Evolutionary conservation across 495 filamentous ascomycete genomes (phyloP).

Genomic region (Neurospora sp.): DNA sequence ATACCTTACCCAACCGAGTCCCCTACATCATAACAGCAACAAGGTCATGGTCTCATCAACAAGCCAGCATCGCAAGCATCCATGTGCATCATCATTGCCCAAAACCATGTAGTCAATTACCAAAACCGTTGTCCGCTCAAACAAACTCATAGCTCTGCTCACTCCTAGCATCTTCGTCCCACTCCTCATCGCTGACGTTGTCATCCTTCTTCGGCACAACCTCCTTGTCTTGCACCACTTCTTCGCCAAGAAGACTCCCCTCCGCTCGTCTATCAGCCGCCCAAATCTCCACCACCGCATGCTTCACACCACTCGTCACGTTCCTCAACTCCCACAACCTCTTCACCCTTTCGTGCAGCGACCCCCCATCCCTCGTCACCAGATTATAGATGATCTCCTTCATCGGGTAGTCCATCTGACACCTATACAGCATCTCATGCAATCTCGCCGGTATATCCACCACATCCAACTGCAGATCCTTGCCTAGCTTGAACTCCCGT

Average conservation of each 20-base stretch:
- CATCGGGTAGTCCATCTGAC: constrained; percentile 30
- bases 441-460: constrained; percentile 19
- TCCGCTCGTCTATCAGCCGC: constrained; percentile 25
- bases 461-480: constrained; percentile 24
- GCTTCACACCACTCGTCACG: constrained; percentile 24
- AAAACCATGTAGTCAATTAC: too few relatives aligned
- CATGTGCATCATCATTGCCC: not conserved
- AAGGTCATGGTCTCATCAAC: not conserved
- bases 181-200: not conserved
- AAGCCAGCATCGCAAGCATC: not conserved
- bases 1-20: not conserved
- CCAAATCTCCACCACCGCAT: constrained; percentile 36
- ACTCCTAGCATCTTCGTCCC: constrained; percentile 9
- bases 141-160: not conserved
- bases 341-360: constrained; percentile 20
- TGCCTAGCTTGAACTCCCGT: constrained; percentile 21
- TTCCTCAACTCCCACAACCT: constrained; percentile 20
- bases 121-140: not conserved
- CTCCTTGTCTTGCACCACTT: not conserved
- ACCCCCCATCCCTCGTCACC: constrained; percentile 12
- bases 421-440: constrained; percentile 26
- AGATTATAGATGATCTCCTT: constrained; percentile 33
- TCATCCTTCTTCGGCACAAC: not conserved
- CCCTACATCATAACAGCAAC: not conserved
- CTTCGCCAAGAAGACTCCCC: too few relatives aligned